A percentile compares a stretch with the other conserved stretches of the same genome.
Evolutionary conservation across 352 stramenopile genomes (phyloP).

Genomic region (Globisporangium emineosum): DNA sequence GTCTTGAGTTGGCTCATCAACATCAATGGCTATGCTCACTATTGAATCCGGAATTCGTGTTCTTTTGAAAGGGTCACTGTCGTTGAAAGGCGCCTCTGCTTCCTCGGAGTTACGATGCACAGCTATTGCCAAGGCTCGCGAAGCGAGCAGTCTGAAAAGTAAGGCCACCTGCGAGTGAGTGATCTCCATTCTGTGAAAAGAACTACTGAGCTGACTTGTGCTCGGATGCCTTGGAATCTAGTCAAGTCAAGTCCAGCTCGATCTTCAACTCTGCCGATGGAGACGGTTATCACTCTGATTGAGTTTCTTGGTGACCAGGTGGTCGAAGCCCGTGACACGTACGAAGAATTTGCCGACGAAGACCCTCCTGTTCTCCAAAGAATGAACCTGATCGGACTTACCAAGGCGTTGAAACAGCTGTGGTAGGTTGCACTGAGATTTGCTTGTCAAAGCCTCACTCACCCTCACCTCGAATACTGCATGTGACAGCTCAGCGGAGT

Average conservation of each 20-base stretch:
- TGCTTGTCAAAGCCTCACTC: not conserved
- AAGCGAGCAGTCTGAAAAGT: not conserved
- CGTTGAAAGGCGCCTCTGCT: conserved; percentile 5
- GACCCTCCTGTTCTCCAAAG: conserved; percentile 17
- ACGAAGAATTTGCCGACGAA: conserved; percentile 34
- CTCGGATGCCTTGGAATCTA: not conserved
- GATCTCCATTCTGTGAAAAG: not conserved
- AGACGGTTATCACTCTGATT: conserved; percentile 53
- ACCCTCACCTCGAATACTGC: not conserved
- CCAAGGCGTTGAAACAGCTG: conserved; percentile 40
- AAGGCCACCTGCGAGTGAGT: not conserved
- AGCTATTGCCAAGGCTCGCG: not conserved
- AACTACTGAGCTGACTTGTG: not conserved
- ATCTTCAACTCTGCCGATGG: conserved; percentile 21
- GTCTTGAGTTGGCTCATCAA: not conserved
- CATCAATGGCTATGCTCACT: not conserved
- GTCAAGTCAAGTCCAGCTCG: not conserved
- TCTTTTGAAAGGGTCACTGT: not conserved
- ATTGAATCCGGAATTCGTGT: too few relatives aligned
- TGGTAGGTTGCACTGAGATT: conserved; percentile 22
- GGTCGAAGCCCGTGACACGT: conserved; percentile 49
- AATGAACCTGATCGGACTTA: conserved; percentile 46
- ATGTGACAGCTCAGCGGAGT: conserved; percentile 17
- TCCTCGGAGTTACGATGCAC: not conserved
- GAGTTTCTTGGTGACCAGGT: conserved; percentile 66